Percentiles rank a stretch among this genome's conserved stretches.
Conservation (phyloP, 805 yeast genomes). For the Saccharomycopsis sp. region DNA sequence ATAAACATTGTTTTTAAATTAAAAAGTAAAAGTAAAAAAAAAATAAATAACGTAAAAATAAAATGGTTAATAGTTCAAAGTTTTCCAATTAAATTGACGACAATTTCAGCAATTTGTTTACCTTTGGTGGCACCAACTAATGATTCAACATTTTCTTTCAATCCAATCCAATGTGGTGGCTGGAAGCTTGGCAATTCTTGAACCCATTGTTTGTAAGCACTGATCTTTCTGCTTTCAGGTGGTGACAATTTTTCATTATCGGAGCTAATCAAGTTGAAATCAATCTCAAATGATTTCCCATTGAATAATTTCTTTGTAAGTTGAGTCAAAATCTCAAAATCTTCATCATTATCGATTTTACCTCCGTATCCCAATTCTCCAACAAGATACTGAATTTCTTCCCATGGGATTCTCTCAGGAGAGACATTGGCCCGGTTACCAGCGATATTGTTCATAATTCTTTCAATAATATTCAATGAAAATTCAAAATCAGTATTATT, state of each 20-base stretch:
- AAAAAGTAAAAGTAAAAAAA: neutral
- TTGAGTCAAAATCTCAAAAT: constrained; percentile 31
- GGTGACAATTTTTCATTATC: constrained; percentile 26
- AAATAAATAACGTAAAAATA: neutral
- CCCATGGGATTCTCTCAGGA: constrained; percentile 50
- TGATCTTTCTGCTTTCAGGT: constrained; percentile 41
- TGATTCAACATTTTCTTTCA: constrained; percentile 38
- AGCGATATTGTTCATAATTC: constrained; percentile 30
- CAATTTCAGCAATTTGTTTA: constrained; percentile 8
- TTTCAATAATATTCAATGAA: constrained; percentile 38
- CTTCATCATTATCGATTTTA: constrained; percentile 40
- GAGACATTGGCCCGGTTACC: constrained; percentile 32
- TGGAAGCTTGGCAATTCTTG: constrained; percentile 42
- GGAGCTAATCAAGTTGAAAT: constrained; percentile 34
- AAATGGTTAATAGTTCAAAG: neutral
- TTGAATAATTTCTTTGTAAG: constrained; percentile 36
- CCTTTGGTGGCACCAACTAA: constrained; percentile 24
- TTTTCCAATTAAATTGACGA: neutral
- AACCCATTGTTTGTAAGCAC: constrained; percentile 43
- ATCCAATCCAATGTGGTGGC: constrained; percentile 49
- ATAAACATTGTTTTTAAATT: neutral
- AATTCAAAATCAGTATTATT: constrained; percentile 63
- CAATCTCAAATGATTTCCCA: constrained; percentile 32
- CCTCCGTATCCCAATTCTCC: constrained; percentile 53
- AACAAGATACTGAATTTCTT: constrained; percentile 40